Conservation (phyloP, 768 basidiomycete genomes). For the Glaciozyma martinii region DNA sequence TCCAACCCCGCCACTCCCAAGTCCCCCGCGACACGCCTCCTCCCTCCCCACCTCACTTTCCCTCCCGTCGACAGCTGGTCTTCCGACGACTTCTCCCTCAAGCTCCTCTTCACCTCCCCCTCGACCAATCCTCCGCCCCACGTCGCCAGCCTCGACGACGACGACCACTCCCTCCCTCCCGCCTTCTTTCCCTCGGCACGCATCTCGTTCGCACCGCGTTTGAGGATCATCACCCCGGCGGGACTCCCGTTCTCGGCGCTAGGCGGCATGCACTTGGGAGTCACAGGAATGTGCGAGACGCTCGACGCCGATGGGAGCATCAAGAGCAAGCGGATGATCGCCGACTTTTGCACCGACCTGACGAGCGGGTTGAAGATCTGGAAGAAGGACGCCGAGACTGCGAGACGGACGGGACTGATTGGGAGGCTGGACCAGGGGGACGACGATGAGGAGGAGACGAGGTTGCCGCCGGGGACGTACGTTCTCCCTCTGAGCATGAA, state of each 20-base stretch:
- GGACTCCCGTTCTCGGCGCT: conserved; percentile 32
- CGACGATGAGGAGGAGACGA: conserved; percentile 21
- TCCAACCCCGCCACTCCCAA: background rate
- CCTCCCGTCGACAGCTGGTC: conserved; percentile 5
- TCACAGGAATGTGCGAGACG: conserved; percentile 34
- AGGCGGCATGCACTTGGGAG: conserved; percentile 35
- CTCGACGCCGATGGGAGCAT: conserved; percentile 30
- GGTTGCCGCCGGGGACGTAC: conserved; percentile 34
- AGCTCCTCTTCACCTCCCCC: conserved; percentile 26
- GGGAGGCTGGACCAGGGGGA: conserved; percentile 15
- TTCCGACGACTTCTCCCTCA: conserved; percentile 26
- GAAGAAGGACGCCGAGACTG: conserved; percentile 33
- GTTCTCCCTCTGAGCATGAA: conserved; percentile 36
- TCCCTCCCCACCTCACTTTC: background rate
- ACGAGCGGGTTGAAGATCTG: conserved; percentile 34
- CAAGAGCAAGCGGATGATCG: conserved; percentile 35
- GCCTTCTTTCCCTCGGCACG: conserved; percentile 36
- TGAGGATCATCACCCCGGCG: conserved; percentile 24
- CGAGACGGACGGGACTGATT: background rate
- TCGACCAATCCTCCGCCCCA: background rate
- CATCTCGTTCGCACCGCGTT: conserved; percentile 34
- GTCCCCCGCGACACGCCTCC: background rate
- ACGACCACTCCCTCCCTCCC: conserved; percentile 32
- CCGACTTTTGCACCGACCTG: conserved; percentile 36
- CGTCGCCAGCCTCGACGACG: background rate